A percentile compares a stretch with the other conserved stretches of the same genome.
Evolutionary conservation across 768 basidiomycete species (phyloP).

Genomic region (Suillus sp.): DNA sequence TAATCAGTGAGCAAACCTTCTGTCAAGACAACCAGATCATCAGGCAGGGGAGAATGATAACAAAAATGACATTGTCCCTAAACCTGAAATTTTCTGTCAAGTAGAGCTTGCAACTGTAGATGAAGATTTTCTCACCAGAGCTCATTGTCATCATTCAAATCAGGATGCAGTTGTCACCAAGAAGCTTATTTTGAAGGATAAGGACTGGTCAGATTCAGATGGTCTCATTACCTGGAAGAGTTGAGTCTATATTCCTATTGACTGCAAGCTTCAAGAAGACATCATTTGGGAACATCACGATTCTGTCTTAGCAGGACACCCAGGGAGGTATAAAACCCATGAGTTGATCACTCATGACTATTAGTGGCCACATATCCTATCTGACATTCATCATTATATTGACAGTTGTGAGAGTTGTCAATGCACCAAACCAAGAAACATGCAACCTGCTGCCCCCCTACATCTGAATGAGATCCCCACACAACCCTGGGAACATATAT

Average conservation of each 20-base stretch:
- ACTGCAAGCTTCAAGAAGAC: slow-evolving; percentile 1
- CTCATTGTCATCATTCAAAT: background rate
- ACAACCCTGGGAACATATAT: slow-evolving; percentile 31
- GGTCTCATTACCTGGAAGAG: slow-evolving; percentile 1
- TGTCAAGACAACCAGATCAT: slow-evolving; percentile 31
- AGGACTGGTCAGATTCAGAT: background rate
- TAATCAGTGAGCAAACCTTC: slow-evolving; percentile 28
- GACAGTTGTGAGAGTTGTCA: slow-evolving; percentile 17
- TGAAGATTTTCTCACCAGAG: background rate
- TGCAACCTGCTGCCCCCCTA: slow-evolving; percentile 30
- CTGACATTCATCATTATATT: slow-evolving; percentile 17
- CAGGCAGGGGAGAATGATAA: slow-evolving; percentile 23
- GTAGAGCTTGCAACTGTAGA: background rate
- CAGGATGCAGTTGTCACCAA: background rate
- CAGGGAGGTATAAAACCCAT: slow-evolving; percentile 5
- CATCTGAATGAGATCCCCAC: slow-evolving; percentile 30
- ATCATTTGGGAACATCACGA: background rate
- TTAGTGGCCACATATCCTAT: slow-evolving; percentile 20
- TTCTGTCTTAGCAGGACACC: background rate
- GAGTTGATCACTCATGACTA: slow-evolving; percentile 21
- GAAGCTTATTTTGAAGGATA: background rate
- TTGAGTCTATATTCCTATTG: slow-evolving; percentile 23
- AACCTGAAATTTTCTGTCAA: slow-evolving; percentile 16
- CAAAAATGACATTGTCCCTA: slow-evolving; percentile 16
- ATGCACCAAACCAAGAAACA: background rate